A percentile compares a stretch with the other conserved stretches of the same genome.
These are phyloP conservation scores for Coemansia sp. DNA, from an alignment of 192 early-diverging fungal genomes.

Conservation along the genomic window DNA sequence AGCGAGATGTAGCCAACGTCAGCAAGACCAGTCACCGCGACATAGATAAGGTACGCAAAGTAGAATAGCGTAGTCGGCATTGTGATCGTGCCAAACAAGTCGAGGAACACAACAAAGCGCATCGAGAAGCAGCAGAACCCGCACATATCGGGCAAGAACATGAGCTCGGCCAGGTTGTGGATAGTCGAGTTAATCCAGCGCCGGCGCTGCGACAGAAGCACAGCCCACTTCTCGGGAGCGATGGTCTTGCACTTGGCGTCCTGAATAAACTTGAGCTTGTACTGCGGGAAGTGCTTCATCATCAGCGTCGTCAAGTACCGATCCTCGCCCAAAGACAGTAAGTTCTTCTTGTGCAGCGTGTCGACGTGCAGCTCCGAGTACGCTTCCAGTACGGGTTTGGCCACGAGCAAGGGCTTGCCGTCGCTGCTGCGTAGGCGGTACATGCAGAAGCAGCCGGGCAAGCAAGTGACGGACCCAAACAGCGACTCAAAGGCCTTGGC, in stretches of 20 bases:
- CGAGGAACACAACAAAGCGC: slow-evolving; percentile 94
- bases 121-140: slow-evolving; percentile 99
- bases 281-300: no score
- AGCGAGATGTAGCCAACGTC: no score
- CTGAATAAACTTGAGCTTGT: slow-evolving; percentile 89
- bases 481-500: no score
- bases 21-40: slow-evolving; percentile 60
- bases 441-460: no score
- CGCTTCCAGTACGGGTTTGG: slow-evolving; percentile 75
- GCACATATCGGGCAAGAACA: slow-evolving; percentile 74
- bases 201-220: slow-evolving; percentile 91
- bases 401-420: slow-evolving; percentile 75
- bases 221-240: slow-evolving; percentile 84
- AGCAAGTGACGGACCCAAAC: no score
- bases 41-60: slow-evolving; percentile 76
- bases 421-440: slow-evolving; percentile 63
- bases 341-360: slow-evolving; percentile 97
- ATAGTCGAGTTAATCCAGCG: slow-evolving; percentile 99
- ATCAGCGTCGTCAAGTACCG: slow-evolving; percentile 95
- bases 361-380: slow-evolving; percentile 92
- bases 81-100: slow-evolving; percentile 80
- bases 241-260: slow-evolving; percentile 89
- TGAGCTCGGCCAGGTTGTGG: slow-evolving; percentile 91
- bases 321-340: slow-evolving; percentile 94
- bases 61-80: slow-evolving; percentile 82